Evolutionary conservation across 208 protist species (phyloP).

Genomic region (Tritrichomonas foetus): DNA sequence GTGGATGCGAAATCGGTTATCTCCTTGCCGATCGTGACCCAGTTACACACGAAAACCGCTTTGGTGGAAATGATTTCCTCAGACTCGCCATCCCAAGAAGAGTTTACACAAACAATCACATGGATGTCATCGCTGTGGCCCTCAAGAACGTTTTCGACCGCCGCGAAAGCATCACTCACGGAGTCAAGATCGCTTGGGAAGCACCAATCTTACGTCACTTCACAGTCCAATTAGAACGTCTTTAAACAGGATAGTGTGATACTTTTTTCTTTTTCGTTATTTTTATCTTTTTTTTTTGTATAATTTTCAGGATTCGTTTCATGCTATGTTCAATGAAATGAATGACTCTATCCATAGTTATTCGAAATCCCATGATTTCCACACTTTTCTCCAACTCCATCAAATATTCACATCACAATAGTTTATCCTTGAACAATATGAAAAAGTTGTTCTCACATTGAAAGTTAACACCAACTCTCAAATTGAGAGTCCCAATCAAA

Average conservation of each 20-base stretch:
- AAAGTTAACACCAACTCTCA: too few species aligned
- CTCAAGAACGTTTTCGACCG: conserved; percentile 38
- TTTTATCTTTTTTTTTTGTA: too few species aligned
- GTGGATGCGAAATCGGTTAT: conserved; percentile 39
- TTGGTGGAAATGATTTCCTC: conserved; percentile 41
- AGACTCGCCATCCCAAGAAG: conserved; percentile 41
- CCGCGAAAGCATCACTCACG: background rate
- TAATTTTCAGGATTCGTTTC: too few species aligned
- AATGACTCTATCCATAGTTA: too few species aligned
- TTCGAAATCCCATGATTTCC: too few species aligned
- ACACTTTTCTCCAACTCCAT: too few species aligned
- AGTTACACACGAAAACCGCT: conserved; percentile 16
- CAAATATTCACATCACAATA: too few species aligned
- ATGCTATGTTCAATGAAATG: too few species aligned
- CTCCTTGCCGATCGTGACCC: conserved; percentile 35
- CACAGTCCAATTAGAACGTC: conserved; percentile 3
- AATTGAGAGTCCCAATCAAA: too few species aligned
- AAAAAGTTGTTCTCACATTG: too few species aligned
- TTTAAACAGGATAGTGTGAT: background rate
- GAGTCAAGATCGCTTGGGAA: background rate
- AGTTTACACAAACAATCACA: conserved; percentile 45
- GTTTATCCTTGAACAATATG: too few species aligned
- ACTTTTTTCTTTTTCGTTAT: too few species aligned
- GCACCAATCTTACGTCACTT: conserved; percentile 17
- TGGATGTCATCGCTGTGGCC: conserved; percentile 34